These are phyloP conservation scores for Stemphylium vesicarium DNA, from an alignment of 2,329 filamentous ascomycete genomes.

Conservation along the genomic window DNA sequence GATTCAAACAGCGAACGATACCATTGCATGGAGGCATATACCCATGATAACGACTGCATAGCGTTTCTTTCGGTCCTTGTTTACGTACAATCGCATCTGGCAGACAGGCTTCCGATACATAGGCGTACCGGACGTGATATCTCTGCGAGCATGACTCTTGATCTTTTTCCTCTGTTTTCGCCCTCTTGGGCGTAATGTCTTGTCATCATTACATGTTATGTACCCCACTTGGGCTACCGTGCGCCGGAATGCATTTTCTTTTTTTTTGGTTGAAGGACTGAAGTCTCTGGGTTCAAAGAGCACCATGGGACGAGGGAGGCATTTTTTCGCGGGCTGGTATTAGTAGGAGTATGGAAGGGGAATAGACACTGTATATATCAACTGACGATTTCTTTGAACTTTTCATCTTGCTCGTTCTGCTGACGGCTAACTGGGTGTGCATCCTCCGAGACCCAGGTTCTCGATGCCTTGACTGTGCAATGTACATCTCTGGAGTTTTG, in stretches of 20 bases:
- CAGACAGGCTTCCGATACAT: conserved; percentile 18
- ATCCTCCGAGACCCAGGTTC: background rate
- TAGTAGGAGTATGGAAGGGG: conserved; percentile 3
- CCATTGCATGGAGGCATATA: conserved; percentile 29
- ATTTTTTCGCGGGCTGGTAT: background rate
- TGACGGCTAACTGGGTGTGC: background rate
- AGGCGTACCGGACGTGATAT: conserved; percentile 17
- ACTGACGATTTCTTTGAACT: background rate
- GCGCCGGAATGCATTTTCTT: conserved; percentile 5
- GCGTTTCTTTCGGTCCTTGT: conserved; percentile 36
- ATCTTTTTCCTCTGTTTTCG: conserved; percentile 11
- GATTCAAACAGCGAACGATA: conserved; percentile 14
- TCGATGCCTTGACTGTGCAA: too few relatives aligned
- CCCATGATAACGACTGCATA: conserved; percentile 47
- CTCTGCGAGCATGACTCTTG: conserved; percentile 1
- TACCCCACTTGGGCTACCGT: background rate
- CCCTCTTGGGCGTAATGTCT: conserved; percentile 26
- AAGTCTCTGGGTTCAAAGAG: background rate
- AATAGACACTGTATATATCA: conserved; percentile 3
- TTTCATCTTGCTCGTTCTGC: background rate
- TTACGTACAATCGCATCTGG: conserved; percentile 34
- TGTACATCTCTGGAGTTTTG: too few relatives aligned
- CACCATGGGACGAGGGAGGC: background rate
- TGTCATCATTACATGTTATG: conserved; percentile 10
- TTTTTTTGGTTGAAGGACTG: background rate